Conservation (phyloP, 2,329 filamentous ascomycete genomes). For the Cyphellophora attinorum region DNA sequence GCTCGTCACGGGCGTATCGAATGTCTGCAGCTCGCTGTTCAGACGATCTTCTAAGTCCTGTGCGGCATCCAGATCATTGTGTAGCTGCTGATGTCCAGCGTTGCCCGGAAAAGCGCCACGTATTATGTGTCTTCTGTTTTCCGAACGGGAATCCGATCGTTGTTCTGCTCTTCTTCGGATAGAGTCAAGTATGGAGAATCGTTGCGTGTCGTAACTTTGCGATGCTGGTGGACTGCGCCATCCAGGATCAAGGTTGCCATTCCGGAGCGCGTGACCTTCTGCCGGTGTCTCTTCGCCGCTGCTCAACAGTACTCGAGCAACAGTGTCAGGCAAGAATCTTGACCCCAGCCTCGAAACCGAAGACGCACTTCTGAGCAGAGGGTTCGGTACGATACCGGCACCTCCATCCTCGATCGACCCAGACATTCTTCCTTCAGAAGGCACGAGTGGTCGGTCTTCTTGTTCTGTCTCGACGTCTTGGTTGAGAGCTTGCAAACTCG, state of each 20-base stretch:
- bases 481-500: conserved; percentile 12
- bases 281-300: conserved; percentile 36
- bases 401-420: conserved; percentile 17
- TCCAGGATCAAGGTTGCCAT: conserved; percentile 29
- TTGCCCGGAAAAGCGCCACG: conserved; percentile 26
- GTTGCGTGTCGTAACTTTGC: conserved; percentile 6
- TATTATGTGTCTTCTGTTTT: conserved; percentile 27
- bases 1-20: conserved; percentile 15
- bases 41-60: not conserved
- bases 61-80: not conserved
- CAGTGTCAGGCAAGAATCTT: conserved; percentile 36
- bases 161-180: conserved; percentile 9
- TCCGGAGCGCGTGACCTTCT: conserved; percentile 34
- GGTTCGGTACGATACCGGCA: conserved; percentile 20
- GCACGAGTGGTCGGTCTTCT: conserved; percentile 25
- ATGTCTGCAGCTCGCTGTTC: conserved; percentile 1
- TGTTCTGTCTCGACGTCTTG: conserved; percentile 14
- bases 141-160: not conserved
- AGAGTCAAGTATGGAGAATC: conserved; percentile 12
- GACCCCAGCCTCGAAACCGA: conserved; percentile 39
- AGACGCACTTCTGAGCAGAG: conserved; percentile 32
- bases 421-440: conserved; percentile 11
- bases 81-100: conserved; percentile 1
- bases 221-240: conserved; percentile 11
- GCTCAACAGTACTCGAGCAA: conserved; percentile 32